Base-by-base conservation (phyloP, 768 basidiomycete species). In the Tricholoma terreum region DNA sequence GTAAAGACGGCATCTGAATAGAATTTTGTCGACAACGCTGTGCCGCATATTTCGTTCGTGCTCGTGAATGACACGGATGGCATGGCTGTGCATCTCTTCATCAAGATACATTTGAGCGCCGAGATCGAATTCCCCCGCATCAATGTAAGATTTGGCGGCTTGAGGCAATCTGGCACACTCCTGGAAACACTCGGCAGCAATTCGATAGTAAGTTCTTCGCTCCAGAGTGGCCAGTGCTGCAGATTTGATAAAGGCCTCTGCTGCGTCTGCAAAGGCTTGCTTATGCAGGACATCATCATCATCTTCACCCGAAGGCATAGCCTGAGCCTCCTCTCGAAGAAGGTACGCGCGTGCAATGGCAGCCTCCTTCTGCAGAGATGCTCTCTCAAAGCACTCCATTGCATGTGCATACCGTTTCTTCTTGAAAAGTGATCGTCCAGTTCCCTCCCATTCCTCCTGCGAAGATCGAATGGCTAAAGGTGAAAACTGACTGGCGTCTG, bases 391-490 rank as follows among this genome's bases (percentile, higher is more conserved):
- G 56, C 81, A 81, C 40, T 80, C 73, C 71, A 75, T 77, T 0
- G 86, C 83, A 55, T 85, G 82, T 1, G 72, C 62, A 58, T 80
- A 87, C 31, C 74, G 72, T 35, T 77, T 71, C 52, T 79, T 72
- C 7, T 69, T 66, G 48, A 77, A 79, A 40, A 77, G 60, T 12
- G 64, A 67, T 17, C 63, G 65, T 5, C 72, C 77, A 42, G 67
- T 67, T 10, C 58, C 61, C 33, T 65, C 72, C 75, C 77, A 78
- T 53, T 76, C 73, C 38, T 71, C 71, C 9, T 60, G 60, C 11
- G 78, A 76, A 3, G 86, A 88, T 0, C 78, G 71, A 1, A 78
- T 79, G 0, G 84, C 84, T 24, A 88, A 73, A 14, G 46, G n/a
- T 11, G 72, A 76, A 2, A 83, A 83, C 31, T 80, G 74, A 40